A percentile compares a stretch with the other conserved stretches of the same genome.
Evolutionary conservation across 2,329 filamentous ascomycete genomes (phyloP).

Genomic region (Stylonectria norvegica): DNA sequence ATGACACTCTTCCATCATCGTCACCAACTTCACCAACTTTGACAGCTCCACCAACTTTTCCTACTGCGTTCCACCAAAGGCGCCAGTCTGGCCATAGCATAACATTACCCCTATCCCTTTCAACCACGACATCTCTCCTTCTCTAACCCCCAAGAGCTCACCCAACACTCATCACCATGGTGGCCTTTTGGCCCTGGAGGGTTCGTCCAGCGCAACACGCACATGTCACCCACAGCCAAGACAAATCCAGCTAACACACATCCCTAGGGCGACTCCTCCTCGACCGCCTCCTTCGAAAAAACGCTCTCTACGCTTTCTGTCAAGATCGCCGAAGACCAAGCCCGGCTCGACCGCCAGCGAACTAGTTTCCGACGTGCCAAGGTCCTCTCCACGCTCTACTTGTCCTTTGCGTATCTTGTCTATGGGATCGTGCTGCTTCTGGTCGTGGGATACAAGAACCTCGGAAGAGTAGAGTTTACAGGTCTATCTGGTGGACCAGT

Average conservation of each 20-base stretch:
- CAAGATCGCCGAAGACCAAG: slow-evolving; percentile 75
- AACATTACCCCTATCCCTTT: neutral
- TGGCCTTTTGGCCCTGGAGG: slow-evolving; percentile 83
- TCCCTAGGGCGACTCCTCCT: slow-evolving; percentile 69
- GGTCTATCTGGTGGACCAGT: slow-evolving; percentile 75
- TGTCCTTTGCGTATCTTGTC: slow-evolving; percentile 84
- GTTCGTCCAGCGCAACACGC: slow-evolving; percentile 41
- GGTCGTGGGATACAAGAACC: slow-evolving; percentile 78
- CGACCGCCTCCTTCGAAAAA: slow-evolving; percentile 91
- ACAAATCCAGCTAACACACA: slow-evolving; percentile 12
- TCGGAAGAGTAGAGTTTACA: slow-evolving; percentile 73
- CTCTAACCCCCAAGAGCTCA: neutral
- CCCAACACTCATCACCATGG: slow-evolving; percentile 53
- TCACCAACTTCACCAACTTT: no score
- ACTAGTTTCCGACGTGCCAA: slow-evolving; percentile 73
- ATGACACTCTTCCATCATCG: no score
- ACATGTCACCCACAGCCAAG: neutral
- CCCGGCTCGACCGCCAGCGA: slow-evolving; percentile 69
- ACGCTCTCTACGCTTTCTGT: slow-evolving; percentile 74
- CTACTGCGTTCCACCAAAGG: no score
- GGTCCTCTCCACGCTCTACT: slow-evolving; percentile 86
- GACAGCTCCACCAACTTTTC: no score
- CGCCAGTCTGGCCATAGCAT: neutral
- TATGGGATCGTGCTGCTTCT: slow-evolving; percentile 77
- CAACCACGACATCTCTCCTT: no score